Percentiles rank a stretch among this genome's conserved stretches.
These are phyloP conservation scores for Caryopteris hybrid DNA, from an alignment of 305 asterid genomes.

Conservation along the genomic window DNA sequence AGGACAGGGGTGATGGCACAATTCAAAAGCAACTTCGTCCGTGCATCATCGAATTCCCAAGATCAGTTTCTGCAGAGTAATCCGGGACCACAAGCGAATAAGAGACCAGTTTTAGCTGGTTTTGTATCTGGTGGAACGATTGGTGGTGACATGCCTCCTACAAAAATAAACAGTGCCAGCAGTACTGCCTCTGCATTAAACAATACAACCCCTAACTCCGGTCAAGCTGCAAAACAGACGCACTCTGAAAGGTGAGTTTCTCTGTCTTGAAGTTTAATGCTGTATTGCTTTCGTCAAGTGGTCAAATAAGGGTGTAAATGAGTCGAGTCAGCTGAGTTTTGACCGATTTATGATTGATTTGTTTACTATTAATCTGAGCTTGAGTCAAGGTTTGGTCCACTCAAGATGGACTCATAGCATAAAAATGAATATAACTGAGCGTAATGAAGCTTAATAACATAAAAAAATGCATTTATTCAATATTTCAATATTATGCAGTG, in stretches of 20 bases:
- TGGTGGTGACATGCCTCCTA: constrained; percentile 59
- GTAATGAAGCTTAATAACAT: too few species aligned
- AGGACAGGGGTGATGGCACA: constrained; percentile 80
- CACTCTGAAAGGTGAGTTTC: constrained; percentile 53
- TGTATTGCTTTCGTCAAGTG: neutral
- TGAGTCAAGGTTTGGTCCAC: too few species aligned
- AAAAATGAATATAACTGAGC: too few species aligned
- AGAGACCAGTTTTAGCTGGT: constrained; percentile 58
- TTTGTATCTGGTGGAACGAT: constrained; percentile 94
- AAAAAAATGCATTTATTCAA: too few species aligned
- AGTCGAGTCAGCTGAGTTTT: neutral
- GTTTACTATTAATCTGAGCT: too few species aligned
- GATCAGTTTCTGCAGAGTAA: constrained; percentile 48
- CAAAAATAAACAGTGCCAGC: constrained; percentile 36
- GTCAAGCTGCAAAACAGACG: constrained; percentile 34
- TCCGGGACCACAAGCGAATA: constrained; percentile 39
- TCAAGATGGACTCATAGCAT: too few species aligned
- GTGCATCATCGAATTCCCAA: constrained; percentile 81
- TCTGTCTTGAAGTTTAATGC: neutral
- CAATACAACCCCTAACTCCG: constrained; percentile 28
- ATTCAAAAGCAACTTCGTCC: constrained; percentile 73
- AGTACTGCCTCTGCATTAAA: constrained; percentile 34
- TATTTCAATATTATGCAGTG: too few species aligned
- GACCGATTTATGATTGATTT: neutral
- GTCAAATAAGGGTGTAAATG: neutral